Base-by-base conservation (phyloP, 495 filamentous ascomycete genomes). In the Talaromyces ruber region DNA sequence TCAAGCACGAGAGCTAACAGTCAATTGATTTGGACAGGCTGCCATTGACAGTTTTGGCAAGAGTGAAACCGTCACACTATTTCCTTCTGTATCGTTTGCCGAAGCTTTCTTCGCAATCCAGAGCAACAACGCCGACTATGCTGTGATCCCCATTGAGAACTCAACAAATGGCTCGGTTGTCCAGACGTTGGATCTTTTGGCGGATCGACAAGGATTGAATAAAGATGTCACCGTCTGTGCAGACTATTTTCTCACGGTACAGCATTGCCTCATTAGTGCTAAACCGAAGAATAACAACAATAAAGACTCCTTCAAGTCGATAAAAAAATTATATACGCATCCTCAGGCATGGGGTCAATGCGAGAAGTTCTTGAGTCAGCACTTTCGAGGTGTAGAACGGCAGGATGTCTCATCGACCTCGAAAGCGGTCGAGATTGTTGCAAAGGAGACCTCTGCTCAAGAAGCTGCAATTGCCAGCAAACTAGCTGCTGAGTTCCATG, bases 331-430 rank as follows among this genome's bases (percentile, higher is more conserved):
- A 53, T 96, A 96, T 74, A 93, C 90, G 25, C 94, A 98, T 72
- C 91, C 92, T 16, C 94, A 98, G 75, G 94, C 91, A 30, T 94
- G 92, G 79, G 93, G 92, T 4, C 94, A 98, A 76, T 96, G 92
- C 68, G 84, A 84, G n/a, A 63, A 52, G n/a, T 95, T 95, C 67
- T 75, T 97, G 6, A 76, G 78, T 6, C 67, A 75, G 52, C 74
- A 86, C 65, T 82, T 94, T 58, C 86, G 85, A 61, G 82, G 83
- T 25, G 76, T 89, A 7, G 91, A 94, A 75, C 80, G 84, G 50
- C 82, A 93, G 37, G 93, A 98, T 70, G 89, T 92, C 45, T 89
- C 88, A 50, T 95, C 90, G 2, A 98, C 94, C 1, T 89, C 85
- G 50, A 85, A 85, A 66, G 94, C 89, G 0, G 93, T 89, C 3